phyloP scores from a whole-genome alignment of 169 alveolate species.

The Eimeria praecox region DNA sequence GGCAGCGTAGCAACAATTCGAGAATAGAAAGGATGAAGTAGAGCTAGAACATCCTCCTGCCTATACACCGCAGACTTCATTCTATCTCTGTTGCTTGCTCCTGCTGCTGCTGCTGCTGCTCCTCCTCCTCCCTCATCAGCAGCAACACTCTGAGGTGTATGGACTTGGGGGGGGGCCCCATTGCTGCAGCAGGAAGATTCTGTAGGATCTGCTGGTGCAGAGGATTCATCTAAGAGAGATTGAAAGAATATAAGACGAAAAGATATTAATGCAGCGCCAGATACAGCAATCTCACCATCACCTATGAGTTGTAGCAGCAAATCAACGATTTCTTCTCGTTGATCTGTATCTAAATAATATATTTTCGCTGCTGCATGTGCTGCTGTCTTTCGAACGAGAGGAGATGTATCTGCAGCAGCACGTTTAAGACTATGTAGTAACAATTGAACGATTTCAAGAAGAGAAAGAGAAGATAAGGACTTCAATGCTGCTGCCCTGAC shows the following conservation, averaged over 20 bases:
- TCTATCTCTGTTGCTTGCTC: no score
- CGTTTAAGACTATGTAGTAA: slow-evolving; percentile 86
- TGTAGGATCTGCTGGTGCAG: no score
- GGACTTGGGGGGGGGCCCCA: no score
- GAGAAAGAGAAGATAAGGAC: slow-evolving; percentile 88
- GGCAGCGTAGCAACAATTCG: slow-evolving; percentile 78
- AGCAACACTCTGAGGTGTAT: no score
- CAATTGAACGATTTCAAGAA: slow-evolving; percentile 88
- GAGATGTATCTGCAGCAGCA: slow-evolving; percentile 90
- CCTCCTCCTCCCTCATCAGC: no score
- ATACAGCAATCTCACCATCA: slow-evolving; percentile 85
- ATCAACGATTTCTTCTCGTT: slow-evolving; percentile 72
- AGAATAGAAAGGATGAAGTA: slow-evolving; percentile 84
- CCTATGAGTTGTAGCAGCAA: slow-evolving; percentile 80
- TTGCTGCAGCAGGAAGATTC: no score
- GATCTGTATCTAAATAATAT: slow-evolving; percentile 85
- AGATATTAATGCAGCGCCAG: slow-evolving; percentile 86
- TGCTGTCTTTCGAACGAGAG: slow-evolving; percentile 90
- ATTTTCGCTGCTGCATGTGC: slow-evolving; percentile 89
- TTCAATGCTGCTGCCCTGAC: slow-evolving; percentile 90
- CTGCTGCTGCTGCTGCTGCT: not conserved
- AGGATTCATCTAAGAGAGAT: not conserved
- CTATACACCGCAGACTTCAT: no score
- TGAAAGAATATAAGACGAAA: slow-evolving; percentile 74
- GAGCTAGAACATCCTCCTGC: slow-evolving; percentile 77